Evolutionary conservation across 331 rosid species (phyloP).

Genomic region (Dryas integrifolia): DNA sequence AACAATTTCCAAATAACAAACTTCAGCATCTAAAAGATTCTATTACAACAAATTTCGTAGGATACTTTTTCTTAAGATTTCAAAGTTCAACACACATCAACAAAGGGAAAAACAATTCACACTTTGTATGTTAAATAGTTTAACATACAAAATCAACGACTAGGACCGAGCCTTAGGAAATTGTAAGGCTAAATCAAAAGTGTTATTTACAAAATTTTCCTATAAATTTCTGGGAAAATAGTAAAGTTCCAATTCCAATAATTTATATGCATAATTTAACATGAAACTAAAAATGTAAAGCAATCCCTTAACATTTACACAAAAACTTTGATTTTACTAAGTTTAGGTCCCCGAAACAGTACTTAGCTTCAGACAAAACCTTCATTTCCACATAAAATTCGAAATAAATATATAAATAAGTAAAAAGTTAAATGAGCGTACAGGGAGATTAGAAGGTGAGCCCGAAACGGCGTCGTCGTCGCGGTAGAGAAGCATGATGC

Average conservation of each 20-base stretch:
- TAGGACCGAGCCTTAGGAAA: too few relatives aligned
- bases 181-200: not conserved
- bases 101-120: not conserved
- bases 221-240: not conserved
- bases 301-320: not conserved
- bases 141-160: too few relatives aligned
- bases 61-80: not conserved
- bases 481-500: conserved; percentile 79
- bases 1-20: not conserved
- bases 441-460: conserved; percentile 53
- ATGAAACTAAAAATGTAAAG: not conserved
- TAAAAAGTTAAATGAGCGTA: conserved; percentile 24
- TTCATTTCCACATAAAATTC: too few relatives aligned
- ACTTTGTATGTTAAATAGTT: not conserved
- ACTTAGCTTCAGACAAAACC: not conserved
- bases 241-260: not conserved
- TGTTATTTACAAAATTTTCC: not conserved
- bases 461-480: conserved; percentile 34
- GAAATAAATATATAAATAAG: too few relatives aligned
- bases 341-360: not conserved
- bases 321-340: not conserved
- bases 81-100: not conserved
- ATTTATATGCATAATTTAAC: not conserved
- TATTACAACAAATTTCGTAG: not conserved
- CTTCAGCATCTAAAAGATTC: not conserved